Evolutionary conservation across 768 basidiomycete species (phyloP), one percentile per base, ranked within the genome.

Genomic region (Austroboletus festivus): DNA sequence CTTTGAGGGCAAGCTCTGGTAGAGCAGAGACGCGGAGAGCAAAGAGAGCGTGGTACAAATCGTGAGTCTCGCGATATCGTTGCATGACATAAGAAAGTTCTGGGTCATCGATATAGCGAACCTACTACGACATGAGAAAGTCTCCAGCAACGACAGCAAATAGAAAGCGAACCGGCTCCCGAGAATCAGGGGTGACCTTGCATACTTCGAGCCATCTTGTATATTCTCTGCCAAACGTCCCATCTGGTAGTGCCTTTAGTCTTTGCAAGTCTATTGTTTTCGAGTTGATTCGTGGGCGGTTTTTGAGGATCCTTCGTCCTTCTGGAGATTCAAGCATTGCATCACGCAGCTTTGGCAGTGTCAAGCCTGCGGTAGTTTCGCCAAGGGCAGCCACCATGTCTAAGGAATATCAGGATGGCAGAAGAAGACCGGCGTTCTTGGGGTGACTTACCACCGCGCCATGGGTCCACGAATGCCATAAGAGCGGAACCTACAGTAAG

Each of bases 51-150:
- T 99, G 96, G 63, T 97, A 96, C 57, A 98, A 86, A 70, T 99
- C 95, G 69, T 99, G 96, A 54, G 89, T 95, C 71, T 99, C 94
- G 21, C 95, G 86, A 67, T 98, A 99, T 43, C 95, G 86, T 57
- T 94, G 91, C 88, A 99, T 92, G 47, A 98, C 89, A 67, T 96
- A 98, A 21, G 96, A 96, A 11, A 96, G 80, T 60, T 96, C 94
- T 2, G 93, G 93, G 60, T 97, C 92, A 61, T 88, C 81, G 48
- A 98, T 86, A 61, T 97, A 98, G 55, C 86, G 89, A 6, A 96
- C 94, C 94, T 97, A 59, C 10, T 48, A 9, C n/a, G 19, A 10
- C 31, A 22, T 51, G 46, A 51, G 48, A 42, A 22, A 34, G 31
- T 24, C 20, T n/a, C 22, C 20, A 4, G 16, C 16, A 30, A 30